Evolutionary conservation across 768 basidiomycete genomes (phyloP).

Genomic region (Gymnopilus dilepis): DNA sequence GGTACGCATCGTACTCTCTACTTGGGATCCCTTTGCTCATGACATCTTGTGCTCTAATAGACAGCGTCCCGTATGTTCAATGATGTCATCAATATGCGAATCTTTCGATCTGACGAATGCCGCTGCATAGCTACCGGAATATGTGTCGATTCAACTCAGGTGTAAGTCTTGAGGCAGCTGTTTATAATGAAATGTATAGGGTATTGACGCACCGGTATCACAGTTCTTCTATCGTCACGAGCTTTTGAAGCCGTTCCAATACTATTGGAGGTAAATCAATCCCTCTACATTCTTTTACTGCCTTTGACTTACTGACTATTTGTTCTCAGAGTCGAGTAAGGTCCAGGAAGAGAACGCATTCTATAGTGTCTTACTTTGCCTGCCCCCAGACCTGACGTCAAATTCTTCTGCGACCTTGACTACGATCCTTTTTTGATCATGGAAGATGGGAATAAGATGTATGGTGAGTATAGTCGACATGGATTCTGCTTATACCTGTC

Average conservation of each 20-base stretch:
- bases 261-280: conserved; percentile 73
- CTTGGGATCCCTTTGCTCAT: neutral
- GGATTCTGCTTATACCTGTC: neutral
- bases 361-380: conserved; percentile 3
- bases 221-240: conserved; percentile 90
- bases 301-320: conserved; percentile 6
- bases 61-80: conserved; percentile 72
- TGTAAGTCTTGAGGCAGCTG: conserved; percentile 47
- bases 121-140: conserved; percentile 70
- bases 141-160: conserved; percentile 98
- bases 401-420: conserved; percentile 86
- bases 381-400: conserved; percentile 72
- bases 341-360: conserved; percentile 1
- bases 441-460: conserved; percentile 84
- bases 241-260: conserved; percentile 77
- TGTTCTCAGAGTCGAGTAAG: conserved; percentile 50
- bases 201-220: neutral
- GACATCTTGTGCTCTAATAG: conserved; percentile 39
- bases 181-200: too few species aligned
- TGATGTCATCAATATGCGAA: neutral
- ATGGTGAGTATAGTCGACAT: conserved; percentile 54
- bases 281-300: neutral
- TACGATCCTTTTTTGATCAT: conserved; percentile 90
- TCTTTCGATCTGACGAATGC: conserved; percentile 5
- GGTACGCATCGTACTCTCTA: conserved; percentile 40